Evolutionary conservation across 805 yeast species (phyloP).

Genomic region (Lipomyces orientalis): DNA sequence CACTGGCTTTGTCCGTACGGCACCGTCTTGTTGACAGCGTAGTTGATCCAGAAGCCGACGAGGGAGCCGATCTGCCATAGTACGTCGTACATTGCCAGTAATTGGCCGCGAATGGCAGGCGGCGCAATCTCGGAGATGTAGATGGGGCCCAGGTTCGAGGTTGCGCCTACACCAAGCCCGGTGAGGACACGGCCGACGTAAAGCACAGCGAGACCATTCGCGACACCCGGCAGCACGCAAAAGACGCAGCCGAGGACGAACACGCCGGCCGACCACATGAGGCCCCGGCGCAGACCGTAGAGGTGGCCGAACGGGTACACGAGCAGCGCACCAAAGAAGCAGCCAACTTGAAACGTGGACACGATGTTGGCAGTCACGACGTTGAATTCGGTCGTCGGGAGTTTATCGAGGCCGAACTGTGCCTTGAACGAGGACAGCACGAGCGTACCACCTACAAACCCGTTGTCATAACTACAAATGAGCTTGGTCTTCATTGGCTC

Average conservation of each 20-base stretch:
- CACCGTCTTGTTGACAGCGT: constrained; percentile 52
- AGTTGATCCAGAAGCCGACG: constrained; percentile 57
- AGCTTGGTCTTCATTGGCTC: too few relatives aligned
- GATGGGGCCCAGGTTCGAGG: constrained; percentile 57
- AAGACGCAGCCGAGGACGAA: constrained; percentile 40
- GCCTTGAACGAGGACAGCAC: constrained; percentile 51
- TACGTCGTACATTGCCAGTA: constrained; percentile 63
- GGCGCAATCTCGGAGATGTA: constrained; percentile 81
- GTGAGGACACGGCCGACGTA: constrained; percentile 56
- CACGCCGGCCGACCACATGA: constrained; percentile 13
- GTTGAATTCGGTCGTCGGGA: constrained; percentile 40
- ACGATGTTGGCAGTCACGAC: constrained; percentile 52
- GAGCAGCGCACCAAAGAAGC: constrained; percentile 25
- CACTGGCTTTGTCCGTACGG: constrained; percentile 45
- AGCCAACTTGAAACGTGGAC: constrained; percentile 56
- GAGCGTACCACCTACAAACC: constrained; percentile 61
- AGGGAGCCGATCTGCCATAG: constrained; percentile 59
- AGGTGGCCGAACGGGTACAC: constrained; percentile 72
- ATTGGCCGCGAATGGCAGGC: constrained; percentile 75
- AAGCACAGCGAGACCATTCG: constrained; percentile 35
- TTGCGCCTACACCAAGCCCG: constrained; percentile 62
- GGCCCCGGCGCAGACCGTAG: constrained; percentile 64
- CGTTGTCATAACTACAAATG: constrained; percentile 61
- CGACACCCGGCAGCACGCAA: constrained; percentile 30
- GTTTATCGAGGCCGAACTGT: constrained; percentile 53